phyloP scores from a whole-genome alignment of 768 basidiomycete species.

The Tubosaeta sp. region DNA sequence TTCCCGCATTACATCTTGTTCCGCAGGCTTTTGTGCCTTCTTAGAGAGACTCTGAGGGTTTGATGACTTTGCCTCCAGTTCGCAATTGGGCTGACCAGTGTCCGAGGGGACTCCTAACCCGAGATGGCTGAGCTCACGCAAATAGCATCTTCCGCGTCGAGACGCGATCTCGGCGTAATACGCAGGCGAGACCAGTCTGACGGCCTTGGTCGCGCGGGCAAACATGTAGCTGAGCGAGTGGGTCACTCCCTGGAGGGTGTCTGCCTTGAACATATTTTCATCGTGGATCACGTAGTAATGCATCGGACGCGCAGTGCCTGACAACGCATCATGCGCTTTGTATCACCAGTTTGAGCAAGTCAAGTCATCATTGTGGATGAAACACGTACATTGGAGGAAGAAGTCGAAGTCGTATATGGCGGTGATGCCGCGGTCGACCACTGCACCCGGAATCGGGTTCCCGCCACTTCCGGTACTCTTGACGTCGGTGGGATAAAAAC shows the following conservation, averaged over 20 bases:
- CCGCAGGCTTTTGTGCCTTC: constrained; percentile 73
- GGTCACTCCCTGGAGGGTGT: constrained; percentile 51
- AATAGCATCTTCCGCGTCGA: constrained; percentile 51
- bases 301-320: constrained; percentile 46
- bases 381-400: constrained; percentile 52
- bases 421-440: constrained; percentile 52
- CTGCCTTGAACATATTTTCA: constrained; percentile 46
- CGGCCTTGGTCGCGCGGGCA: constrained; percentile 52
- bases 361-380: no score
- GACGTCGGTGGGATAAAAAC: constrained; percentile 49
- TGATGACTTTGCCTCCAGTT: constrained; percentile 10
- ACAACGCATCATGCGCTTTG: constrained; percentile 46
- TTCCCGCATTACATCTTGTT: constrained; percentile 48
- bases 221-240: constrained; percentile 54
- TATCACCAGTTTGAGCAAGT: constrained; percentile 13
- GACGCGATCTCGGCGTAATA: constrained; percentile 47
- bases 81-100: constrained; percentile 13
- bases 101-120: no score
- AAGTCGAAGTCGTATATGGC: constrained; percentile 54
- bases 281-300: constrained; percentile 56
- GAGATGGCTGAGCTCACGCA: constrained; percentile 49
- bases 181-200: constrained; percentile 34
- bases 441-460: constrained; percentile 49
- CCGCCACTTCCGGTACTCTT: constrained; percentile 40
- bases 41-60: constrained; percentile 53